Evolutionary conservation across 192 early-diverging fungal genomes (phyloP).

Genomic region (Chytriomyces hyalinus): DNA sequence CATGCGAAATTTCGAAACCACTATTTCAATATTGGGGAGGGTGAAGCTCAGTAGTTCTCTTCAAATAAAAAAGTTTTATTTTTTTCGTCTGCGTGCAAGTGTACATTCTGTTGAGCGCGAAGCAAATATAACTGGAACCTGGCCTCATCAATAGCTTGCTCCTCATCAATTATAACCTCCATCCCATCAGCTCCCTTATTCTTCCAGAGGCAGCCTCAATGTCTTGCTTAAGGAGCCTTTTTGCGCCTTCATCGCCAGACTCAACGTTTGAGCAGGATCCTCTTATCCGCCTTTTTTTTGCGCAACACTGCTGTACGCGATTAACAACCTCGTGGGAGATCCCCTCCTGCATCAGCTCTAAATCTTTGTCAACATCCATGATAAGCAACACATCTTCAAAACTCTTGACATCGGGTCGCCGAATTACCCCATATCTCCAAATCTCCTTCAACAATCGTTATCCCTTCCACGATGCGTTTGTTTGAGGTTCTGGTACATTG

Average conservation of each 20-base stretch:
- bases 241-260: constrained; percentile 73
- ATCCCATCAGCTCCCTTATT: neutral
- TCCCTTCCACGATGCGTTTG: constrained; percentile 78
- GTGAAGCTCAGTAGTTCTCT: neutral
- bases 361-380: constrained; percentile 81
- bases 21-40: neutral
- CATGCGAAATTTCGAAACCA: neutral
- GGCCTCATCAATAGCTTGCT: constrained; percentile 70
- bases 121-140: constrained; percentile 30
- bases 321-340: constrained; percentile 94
- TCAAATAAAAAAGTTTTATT: neutral
- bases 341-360: constrained; percentile 85
- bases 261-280: constrained; percentile 72
- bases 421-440: constrained; percentile 84
- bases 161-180: constrained; percentile 76
- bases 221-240: constrained; percentile 70
- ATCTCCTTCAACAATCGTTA: constrained; percentile 82
- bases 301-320: constrained; percentile 89
- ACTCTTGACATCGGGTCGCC: constrained; percentile 57
- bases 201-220: constrained; percentile 64
- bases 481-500: constrained; percentile 95
- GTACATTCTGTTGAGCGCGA: neutral
- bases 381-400: constrained; percentile 79
- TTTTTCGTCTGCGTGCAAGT: neutral
- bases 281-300: constrained; percentile 88